Base-by-base conservation (phyloP, 2,329 filamentous ascomycete species). In the Ascocoryne sarcoides region DNA sequence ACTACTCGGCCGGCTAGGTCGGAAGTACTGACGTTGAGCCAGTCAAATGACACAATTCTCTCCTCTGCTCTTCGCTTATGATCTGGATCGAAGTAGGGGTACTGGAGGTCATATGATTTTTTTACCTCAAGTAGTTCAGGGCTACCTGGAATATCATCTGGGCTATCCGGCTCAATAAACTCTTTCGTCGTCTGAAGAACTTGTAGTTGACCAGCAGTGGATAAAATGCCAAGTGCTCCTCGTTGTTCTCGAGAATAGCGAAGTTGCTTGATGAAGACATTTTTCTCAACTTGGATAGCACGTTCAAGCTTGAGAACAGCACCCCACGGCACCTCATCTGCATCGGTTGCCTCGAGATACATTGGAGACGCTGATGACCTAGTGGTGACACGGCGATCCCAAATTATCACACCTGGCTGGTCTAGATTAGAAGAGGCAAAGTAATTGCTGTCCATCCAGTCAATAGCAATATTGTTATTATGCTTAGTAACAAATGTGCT, bases 391-490 rank as follows among this genome's bases (percentile, higher is more conserved):
- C 84, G 78, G 18, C 81, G 76, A 56, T 90, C 84, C 84, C 84
- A 90, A 21, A 90, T 71, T 59, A 82, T 79, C 37, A 90, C 70
- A 5, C 78, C 77, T 0, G 84, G 81, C 36, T 85, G 79, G 43
- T 85, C 83, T 10, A 85, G 65, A 2, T 82, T 81, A 10, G 84
- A 86, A 1, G 85, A 89, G 1, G 85, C 79, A 63, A 92, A 90
- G 60, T 88, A 90, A 52, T 92, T 88, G 49, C 82, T 77, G 52
- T 93, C 83, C 16, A 78, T 68, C 45, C 84, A 84, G 63, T 92
- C 84, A 45, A 92, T 84, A 12, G 84, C 75, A 40, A 92, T 60
- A 48, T 82, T 82, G 51, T 82, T 82, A 58, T 79, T 80, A 53
- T 76, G 79, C 50, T 74, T 76, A 3, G 78, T 82, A 46, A 73